Evolutionary conservation across 2,329 filamentous ascomycete genomes (phyloP), one percentile per base, ranked within the genome.

Genomic region (Xylariaceae sp.): DNA sequence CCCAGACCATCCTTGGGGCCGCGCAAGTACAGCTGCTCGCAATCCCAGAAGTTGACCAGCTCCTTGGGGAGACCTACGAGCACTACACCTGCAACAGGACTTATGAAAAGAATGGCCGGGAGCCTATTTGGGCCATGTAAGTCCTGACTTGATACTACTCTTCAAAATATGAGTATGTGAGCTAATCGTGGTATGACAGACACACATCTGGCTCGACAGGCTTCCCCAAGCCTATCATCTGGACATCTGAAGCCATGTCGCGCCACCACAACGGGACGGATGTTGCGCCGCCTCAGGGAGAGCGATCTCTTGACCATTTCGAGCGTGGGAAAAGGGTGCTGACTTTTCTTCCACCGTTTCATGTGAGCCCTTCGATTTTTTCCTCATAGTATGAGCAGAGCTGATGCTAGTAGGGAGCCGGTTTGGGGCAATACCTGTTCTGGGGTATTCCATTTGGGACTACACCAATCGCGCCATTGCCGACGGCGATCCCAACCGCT

Each of bases 271-370:
- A 51, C 17, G 42, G 22, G 14, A 44, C 38, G 2, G 45, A 43
- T 21, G 14, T 36, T 34, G 25, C 32, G 12, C 50, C 58, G 1
- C 62, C 64, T 0, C 48, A 57, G 1, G 63, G 63, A 2, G 51
- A 53, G 22, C 21, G 53, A 5, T 55, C 55, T 4, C 40, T 63
- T 5, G 53, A 65, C 17, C 23, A 48, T 6, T 47, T 55, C 22
- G 43, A 35, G 22, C 50, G 49, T 19, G 59, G 62, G 1, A 65
- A 64, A 40, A 54, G 63, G 17, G 50, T 66, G 8, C 55, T 69
- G 32, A 52, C 57, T 2, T 58, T 59, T 5, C 44, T 68, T 20
- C 67, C 68, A 4, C 61, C 63, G 4, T 70, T 69, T 33, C 48
- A 50, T 44, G 48, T 50, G 42, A 5, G 44, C n/a, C n/a, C n/a